Conservation (phyloP, 768 basidiomycete species). For the Candolleomyces eurysporus region DNA sequence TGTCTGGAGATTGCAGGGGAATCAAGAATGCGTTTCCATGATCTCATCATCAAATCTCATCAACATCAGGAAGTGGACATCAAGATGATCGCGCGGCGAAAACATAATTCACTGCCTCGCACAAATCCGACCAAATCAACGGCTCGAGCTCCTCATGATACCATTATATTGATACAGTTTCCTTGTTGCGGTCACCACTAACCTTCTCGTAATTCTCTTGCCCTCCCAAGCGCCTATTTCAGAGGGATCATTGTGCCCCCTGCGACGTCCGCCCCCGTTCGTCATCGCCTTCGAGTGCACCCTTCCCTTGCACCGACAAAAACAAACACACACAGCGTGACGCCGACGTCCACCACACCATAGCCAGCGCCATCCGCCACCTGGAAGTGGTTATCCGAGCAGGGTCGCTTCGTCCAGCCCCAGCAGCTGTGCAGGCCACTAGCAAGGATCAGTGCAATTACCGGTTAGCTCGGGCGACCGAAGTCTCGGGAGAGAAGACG, state of each 20-base stretch:
- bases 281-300: too few relatives aligned
- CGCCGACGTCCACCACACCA: background rate
- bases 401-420: background rate
- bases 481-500: background rate
- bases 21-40: too few relatives aligned
- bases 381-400: background rate
- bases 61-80: constrained; percentile 1
- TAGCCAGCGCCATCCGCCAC: background rate
- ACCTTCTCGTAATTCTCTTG: background rate
- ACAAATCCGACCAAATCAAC: constrained; percentile 5
- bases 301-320: too few relatives aligned
- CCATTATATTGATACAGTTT: background rate
- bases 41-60: constrained; percentile 6
- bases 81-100: background rate
- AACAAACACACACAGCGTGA: too few relatives aligned
- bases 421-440: background rate
- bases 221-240: background rate
- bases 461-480: background rate
- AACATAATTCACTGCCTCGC: constrained; percentile 6
- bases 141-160: too few relatives aligned
- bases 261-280: too few relatives aligned
- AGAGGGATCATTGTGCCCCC: background rate
- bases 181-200: background rate
- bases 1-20: too few relatives aligned
- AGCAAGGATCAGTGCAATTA: background rate